A percentile compares a stretch with the other conserved stretches of the same genome.
These are phyloP conservation scores for Xylaria curta DNA, from an alignment of 495 filamentous ascomycete genomes.

Conservation along the genomic window DNA sequence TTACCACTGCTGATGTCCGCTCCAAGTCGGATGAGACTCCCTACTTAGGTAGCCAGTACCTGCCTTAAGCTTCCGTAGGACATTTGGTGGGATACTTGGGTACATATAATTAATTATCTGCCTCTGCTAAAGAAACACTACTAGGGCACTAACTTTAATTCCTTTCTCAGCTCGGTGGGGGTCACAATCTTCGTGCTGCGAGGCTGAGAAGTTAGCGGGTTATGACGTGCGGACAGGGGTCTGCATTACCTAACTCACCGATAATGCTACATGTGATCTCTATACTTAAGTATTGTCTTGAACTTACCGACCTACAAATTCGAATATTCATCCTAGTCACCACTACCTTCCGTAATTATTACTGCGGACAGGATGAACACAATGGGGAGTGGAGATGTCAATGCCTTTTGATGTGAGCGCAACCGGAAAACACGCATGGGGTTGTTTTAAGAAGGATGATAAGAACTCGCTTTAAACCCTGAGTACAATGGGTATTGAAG, in stretches of 20 bases:
- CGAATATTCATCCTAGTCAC: not conserved
- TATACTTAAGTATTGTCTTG: not conserved
- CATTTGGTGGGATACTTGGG: not conserved
- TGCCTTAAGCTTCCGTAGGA: too few species aligned
- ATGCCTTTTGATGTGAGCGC: constrained; percentile 17
- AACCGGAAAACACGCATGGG: constrained; percentile 15
- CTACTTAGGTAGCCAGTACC: too few species aligned
- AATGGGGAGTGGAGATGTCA: not conserved
- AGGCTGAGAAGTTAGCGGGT: not conserved
- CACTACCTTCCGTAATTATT: not conserved
- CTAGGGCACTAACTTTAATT: not conserved
- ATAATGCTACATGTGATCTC: too few species aligned
- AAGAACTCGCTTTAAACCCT: constrained; percentile 24
- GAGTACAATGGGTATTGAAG: constrained; percentile 36
- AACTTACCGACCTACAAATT: not conserved
- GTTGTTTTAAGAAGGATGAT: constrained; percentile 31
- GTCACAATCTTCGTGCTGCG: not conserved
- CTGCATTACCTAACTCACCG: not conserved
- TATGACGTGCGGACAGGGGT: constrained; percentile 24
- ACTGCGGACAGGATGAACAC: constrained; percentile 2
- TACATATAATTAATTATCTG: not conserved
- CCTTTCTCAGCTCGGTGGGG: not conserved
- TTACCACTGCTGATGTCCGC: too few species aligned
- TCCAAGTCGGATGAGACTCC: too few species aligned
- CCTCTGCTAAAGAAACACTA: not conserved